Conservation (phyloP, 257 asterid genomes). For the Phtheirospermum japonicum region DNA sequence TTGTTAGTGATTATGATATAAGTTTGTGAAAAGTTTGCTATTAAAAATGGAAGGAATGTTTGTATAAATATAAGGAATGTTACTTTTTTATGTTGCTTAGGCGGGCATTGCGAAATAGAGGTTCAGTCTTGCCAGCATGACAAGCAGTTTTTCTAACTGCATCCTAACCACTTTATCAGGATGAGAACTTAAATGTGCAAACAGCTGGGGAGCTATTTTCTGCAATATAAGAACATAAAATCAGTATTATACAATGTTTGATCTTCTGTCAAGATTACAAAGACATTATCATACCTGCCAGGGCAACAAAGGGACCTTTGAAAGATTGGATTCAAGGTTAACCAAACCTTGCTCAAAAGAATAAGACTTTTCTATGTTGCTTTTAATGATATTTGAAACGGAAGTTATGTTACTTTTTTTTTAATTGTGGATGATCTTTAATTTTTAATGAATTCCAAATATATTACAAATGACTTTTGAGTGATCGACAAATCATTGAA, state of each 20-base stretch:
- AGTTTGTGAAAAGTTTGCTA: background rate
- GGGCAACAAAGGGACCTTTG: conserved; percentile 83
- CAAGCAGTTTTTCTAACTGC: conserved; percentile 77
- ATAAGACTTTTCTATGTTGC: too few species aligned
- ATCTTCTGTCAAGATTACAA: conserved; percentile 26
- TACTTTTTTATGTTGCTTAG: too few species aligned
- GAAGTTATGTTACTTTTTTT: too few species aligned
- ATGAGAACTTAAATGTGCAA: conserved; percentile 93
- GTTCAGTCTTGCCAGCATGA: conserved; percentile 86
- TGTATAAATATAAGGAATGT: too few species aligned
- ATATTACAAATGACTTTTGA: too few species aligned
- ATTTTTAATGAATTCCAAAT: too few species aligned
- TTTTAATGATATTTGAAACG: too few species aligned
- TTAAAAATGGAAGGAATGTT: too few species aligned
- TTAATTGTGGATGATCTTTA: too few species aligned
- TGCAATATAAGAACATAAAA: conserved; percentile 40
- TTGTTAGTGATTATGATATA: background rate
- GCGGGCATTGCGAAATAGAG: too few species aligned
- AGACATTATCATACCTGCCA: conserved; percentile 76
- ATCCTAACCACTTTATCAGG: conserved; percentile 82
- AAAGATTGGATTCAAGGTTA: conserved; percentile 76
- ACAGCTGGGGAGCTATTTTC: conserved; percentile 93
- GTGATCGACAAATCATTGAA: too few species aligned
- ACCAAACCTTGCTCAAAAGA: too few species aligned
- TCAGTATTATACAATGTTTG: conserved; percentile 34